These are phyloP conservation scores for Entomortierella lignicola DNA, from an alignment of 192 early-diverging fungal genomes.

Conservation along the genomic window DNA sequence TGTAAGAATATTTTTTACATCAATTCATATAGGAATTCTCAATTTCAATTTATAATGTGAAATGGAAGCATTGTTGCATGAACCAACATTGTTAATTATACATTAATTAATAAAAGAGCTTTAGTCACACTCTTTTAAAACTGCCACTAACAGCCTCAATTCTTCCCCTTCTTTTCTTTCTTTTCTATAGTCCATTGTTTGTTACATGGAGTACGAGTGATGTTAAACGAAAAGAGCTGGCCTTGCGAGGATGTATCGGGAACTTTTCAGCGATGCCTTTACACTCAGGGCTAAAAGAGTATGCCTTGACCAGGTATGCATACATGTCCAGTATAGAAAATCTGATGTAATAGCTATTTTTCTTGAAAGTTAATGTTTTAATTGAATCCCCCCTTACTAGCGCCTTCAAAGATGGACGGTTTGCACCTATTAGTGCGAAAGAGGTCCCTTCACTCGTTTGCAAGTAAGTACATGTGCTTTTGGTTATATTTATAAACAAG, in stretches of 20 bases:
- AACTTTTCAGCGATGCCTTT: constrained; percentile 83
- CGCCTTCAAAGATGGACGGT: constrained; percentile 86
- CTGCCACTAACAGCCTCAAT: too few species aligned
- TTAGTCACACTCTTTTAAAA: too few species aligned
- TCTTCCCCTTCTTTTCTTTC: too few species aligned
- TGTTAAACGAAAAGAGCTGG: constrained; percentile 43
- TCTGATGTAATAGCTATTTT: neutral
- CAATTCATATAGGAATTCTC: too few species aligned
- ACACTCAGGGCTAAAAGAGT: constrained; percentile 77
- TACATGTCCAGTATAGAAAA: too few species aligned
- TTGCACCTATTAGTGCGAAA: constrained; percentile 73
- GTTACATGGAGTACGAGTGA: constrained; percentile 79
- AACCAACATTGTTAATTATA: too few species aligned
- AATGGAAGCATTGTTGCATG: too few species aligned
- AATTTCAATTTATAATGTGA: too few species aligned
- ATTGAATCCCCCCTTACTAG: too few species aligned
- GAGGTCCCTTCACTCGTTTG: constrained; percentile 80
- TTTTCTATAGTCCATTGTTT: constrained; percentile 88
- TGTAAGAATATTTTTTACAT: too few species aligned
- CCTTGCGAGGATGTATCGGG: constrained; percentile 93
- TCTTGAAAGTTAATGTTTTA: too few species aligned
- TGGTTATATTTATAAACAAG: neutral
- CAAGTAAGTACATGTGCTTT: constrained; percentile 50
- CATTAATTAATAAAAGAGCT: too few species aligned
- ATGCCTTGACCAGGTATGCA: constrained; percentile 84